phyloP scores from a whole-genome alignment of 148 eudicot species.

The Rheum nobile region DNA sequence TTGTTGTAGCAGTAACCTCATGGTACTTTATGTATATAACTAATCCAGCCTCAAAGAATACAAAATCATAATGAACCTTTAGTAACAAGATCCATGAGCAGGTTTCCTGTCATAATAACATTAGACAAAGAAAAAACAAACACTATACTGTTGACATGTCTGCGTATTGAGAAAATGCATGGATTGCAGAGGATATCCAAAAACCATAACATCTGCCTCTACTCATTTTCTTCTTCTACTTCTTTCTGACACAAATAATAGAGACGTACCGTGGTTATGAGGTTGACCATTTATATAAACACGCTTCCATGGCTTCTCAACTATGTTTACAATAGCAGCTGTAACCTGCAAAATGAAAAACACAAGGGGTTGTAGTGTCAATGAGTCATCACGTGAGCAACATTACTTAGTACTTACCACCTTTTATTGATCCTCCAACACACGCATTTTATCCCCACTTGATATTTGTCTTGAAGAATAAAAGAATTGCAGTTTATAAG shows the following conservation, averaged over 20 bases:
- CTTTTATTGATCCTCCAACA: not conserved
- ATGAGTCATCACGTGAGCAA: not conserved
- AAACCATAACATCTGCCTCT: not conserved
- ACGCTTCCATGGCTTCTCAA: constrained; percentile 96
- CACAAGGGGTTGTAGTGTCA: not conserved
- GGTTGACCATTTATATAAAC: constrained; percentile 54
- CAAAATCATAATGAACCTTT: not conserved
- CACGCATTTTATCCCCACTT: not conserved
- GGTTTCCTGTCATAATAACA: not conserved
- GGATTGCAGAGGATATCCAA: not conserved
- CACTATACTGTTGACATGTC: not conserved
- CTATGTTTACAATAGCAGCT: constrained; percentile 60
- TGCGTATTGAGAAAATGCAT: not conserved
- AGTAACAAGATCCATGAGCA: not conserved
- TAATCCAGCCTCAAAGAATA: not conserved
- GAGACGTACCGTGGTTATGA: constrained; percentile 70
- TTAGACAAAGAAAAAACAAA: not conserved
- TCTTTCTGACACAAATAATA: not conserved
- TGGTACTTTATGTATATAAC: not conserved
- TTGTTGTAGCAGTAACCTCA: not conserved
- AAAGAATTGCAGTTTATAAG: not conserved
- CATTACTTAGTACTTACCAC: not conserved
- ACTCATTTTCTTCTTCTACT: not conserved
- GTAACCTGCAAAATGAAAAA: constrained; percentile 41
- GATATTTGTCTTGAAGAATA: not conserved